A percentile compares a stretch with the other conserved stretches of the same genome.
Evolutionary conservation across 164 flowering plant genomes (phyloP).

Genomic region (Warburgia ugandensis): DNA sequence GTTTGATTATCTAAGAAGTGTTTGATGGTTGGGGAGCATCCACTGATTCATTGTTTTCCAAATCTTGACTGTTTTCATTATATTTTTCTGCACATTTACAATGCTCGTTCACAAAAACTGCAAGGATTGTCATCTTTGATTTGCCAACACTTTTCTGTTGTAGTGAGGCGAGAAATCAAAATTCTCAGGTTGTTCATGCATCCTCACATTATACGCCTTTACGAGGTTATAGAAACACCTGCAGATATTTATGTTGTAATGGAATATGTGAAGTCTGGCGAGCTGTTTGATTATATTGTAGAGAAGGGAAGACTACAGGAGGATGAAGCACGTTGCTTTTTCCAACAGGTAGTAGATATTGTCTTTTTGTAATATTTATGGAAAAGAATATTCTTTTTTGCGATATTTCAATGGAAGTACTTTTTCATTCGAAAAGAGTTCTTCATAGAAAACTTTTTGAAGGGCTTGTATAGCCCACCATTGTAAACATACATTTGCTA

Average conservation of each 20-base stretch:
- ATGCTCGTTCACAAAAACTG: too few species aligned
- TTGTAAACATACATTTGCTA: too few species aligned
- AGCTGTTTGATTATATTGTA: conserved; percentile 37
- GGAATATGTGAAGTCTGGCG: conserved; percentile 44
- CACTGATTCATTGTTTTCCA: background rate
- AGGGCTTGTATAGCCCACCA: too few species aligned
- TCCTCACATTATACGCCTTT: conserved; percentile 38
- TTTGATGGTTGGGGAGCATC: too few species aligned
- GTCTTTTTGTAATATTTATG: too few species aligned
- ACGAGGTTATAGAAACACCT: conserved; percentile 35
- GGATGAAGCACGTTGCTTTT: conserved; percentile 34
- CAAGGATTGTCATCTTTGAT: background rate
- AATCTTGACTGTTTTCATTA: background rate
- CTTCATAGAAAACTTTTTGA: too few species aligned
- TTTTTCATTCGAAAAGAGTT: too few species aligned
- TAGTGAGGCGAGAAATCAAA: conserved; percentile 43
- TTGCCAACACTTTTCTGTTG: conserved; percentile 5
- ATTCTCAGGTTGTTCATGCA: conserved; percentile 33
- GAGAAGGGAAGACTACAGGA: conserved; percentile 41
- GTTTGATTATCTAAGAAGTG: too few species aligned
- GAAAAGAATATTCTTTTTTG: too few species aligned
- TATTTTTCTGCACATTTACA: too few species aligned
- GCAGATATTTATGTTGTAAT: conserved; percentile 36
- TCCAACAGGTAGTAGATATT: conserved; percentile 47
- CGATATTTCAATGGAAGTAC: too few species aligned